Evolutionary conservation across 2,329 filamentous ascomycete genomes (phyloP), one percentile per base, ranked within the genome.

Genomic region (Arthroderma sp.): DNA sequence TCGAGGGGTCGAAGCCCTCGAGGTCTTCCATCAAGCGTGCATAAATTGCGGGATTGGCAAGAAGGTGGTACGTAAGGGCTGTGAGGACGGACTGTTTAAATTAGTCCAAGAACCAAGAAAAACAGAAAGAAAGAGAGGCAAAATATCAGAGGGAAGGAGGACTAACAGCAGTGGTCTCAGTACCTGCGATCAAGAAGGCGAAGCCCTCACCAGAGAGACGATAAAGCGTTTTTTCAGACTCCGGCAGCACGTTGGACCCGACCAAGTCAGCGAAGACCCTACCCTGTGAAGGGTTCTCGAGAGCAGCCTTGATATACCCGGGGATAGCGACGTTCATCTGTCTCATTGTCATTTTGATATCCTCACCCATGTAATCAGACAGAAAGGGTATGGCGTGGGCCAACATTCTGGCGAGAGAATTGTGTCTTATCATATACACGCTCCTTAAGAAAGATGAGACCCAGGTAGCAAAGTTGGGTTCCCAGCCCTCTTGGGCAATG

Each of bases 201-300:
- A 55, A 50, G 4, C 53, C 53, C 39, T 65, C 62, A 42, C 62
- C 58, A 22, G 56, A 48, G 9, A 65, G 42, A 1, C 61, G 55
- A 44, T 55, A 50, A 7, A 54, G 42, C 0, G 52, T 60, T 40
- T 63, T 65, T 43, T 72, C 66, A 5, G 63, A 49, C 0, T 50
- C 54, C 8, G 56, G 62, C n/a, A 71, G 42, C 1, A 48, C 36
- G 45, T 56, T 53, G 15, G 15, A 22, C 3, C 3, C 15, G 15
- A 22, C 15, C 15, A 22, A 22, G 15, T 22, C 15, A 22, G 15
- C 15, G 15, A 22, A 22, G 15, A 22, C 15, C 15, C 15, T 22
- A 22, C 15, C 15, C 15, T 22, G 15, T 22, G 15, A 22, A 22
- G 15, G 15, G 15, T 22, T 22, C 15, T 22, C 15, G 15, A 22